Evolutionary conservation across 1,284 basidiomycete species (phyloP).

Genomic region (Phylloporus gajari): DNA sequence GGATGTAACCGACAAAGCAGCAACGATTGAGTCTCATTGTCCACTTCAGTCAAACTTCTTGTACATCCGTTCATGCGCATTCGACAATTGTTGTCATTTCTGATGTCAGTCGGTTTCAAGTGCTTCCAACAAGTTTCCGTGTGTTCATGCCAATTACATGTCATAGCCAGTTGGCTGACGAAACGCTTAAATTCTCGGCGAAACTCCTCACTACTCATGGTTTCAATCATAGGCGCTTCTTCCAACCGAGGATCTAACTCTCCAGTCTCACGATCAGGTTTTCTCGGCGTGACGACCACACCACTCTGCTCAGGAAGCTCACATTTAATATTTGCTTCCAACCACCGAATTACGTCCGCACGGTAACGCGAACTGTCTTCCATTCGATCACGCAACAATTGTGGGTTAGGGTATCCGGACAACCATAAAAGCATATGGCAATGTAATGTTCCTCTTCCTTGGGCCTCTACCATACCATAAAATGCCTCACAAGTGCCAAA

Average conservation of each 20-base stretch:
- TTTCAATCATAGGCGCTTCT: background rate
- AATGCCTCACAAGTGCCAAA: background rate
- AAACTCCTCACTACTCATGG: background rate
- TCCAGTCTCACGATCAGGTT: background rate
- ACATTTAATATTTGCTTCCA: too few species aligned
- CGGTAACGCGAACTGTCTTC: rapidly evolving
- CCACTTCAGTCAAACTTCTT: background rate
- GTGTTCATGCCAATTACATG: background rate
- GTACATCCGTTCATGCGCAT: background rate
- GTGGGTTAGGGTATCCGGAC: background rate
- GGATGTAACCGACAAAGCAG: background rate
- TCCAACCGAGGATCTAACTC: background rate
- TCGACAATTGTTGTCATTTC: background rate
- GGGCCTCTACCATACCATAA: background rate
- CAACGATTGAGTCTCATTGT: background rate
- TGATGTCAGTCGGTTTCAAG: rapidly evolving
- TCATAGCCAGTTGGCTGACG: background rate
- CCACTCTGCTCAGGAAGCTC: background rate
- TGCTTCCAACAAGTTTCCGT: background rate
- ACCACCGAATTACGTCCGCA: rapidly evolving
- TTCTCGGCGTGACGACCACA: too few species aligned
- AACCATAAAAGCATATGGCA: background rate
- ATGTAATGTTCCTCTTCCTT: background rate
- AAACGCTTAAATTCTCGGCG: background rate
- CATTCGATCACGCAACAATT: background rate